Base-by-base conservation (phyloP, 1,284 basidiomycete species). In the Tetrapyrgos nigripes region DNA sequence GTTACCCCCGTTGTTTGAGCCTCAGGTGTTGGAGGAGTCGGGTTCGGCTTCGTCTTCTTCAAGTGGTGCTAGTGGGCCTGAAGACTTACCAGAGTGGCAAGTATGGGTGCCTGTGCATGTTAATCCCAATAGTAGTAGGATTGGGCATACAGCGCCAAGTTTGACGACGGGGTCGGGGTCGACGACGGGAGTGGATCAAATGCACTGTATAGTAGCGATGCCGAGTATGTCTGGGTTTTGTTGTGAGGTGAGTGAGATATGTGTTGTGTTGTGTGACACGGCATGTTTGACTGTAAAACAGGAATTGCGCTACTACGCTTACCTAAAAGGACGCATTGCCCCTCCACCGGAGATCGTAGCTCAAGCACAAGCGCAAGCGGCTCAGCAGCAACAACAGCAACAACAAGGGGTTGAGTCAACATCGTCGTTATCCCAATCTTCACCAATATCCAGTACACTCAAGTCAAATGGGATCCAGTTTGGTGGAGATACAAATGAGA, bases 1-100 rank as follows among this genome's bases (percentile, higher is more conserved):
- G 13, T 69, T 83, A 1, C 81, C 80, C 3, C 78, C 77, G 1
- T 64, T 79, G n/a, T 83, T 83, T 68, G 69, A 78, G 59, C 81
- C 82, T 1, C 50, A 65, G 1, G 57, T 63, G 49, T 35, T 35
- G 14, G 26, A 35, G 8, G 48, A 57, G 19, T 23, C 48, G n/a
- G 21, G n/a, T 4, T 9, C 37, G 5, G 28, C 21, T 19, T 23
- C n/a, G 4, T n/a, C 56, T 13, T 17, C 43, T 24, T n/a, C 46
- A 9, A 45, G 49, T 27, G 45, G 48, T 5, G n/a, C n/a, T n/a
- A n/a, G n/a, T 9, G 37, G 8, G 17, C 17, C 17, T 5, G 40
- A 51, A 13, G 45, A 49, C 21, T 21, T 59, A 44, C 57, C 57
- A n/a, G 60, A 59, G 28, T 61, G 53, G 52, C 60, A 61, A 29